Evolutionary conservation across 129 eudicot genomes (phyloP), one percentile per base, ranked within the genome.

Genomic region (Pittosporum tobira): DNA sequence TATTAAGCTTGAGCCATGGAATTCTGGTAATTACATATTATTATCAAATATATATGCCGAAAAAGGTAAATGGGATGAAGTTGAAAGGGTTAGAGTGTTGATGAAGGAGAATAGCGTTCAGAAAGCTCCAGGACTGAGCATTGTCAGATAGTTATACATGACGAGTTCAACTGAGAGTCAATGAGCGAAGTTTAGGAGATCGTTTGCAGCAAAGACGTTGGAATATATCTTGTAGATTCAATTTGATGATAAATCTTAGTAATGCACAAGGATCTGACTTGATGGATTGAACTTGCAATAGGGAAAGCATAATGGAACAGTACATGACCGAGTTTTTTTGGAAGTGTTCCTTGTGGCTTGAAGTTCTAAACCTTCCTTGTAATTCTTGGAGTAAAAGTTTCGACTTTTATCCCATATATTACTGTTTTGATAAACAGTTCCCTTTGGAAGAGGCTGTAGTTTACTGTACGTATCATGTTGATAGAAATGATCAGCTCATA

Each of bases 41-140:
- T 68, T 85, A 64, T 89, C 95, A 11, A 89, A 89, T 80, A 75
- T 85, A 13, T 85, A 89, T 77, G 95, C 97, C 8, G 97, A 82
- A 69, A 81, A 67, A 49, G 95, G 88, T 46, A 74, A 72, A 36
- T 85, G 95, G 97, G 78, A 76, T 67, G 93, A 84, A 63, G 95
- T 85, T 59, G 88, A 82, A 65, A 81, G 77, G 24, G 62, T 85
- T 59, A 77, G 97, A 62, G 44, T 77, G 61, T 45, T 77, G 67
- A 89, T 85, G 97, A 75, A 53, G 58, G 82, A 67, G 57, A 65
- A 71, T 34, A 61, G 74, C 36, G 69, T 85, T 42, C 70, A 55
- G 48, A 89, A 85, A 71, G 64, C 71, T 48, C 62, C 79, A 29
- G 97, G 97, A 21, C 84, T 72, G 36, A 89, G 97, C 79, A 46